Evolutionary conservation across 78 protist genomes (phyloP), one percentile per base, ranked within the genome.

Genomic region (Monosiga brevicollis): DNA sequence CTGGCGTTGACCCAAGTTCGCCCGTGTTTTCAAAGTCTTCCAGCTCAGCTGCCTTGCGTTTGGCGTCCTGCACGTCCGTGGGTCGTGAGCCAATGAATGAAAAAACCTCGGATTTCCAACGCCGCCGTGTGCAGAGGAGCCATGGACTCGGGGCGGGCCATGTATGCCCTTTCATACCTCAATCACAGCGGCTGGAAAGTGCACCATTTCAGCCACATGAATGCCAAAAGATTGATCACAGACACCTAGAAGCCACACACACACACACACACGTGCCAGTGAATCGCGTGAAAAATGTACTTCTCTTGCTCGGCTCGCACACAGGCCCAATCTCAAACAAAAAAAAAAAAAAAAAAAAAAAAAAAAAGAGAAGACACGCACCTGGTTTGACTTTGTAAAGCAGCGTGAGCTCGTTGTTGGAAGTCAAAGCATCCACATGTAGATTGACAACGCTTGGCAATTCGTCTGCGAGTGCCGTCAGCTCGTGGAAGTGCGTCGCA

Each of bases 401-500:
- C 35, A 86, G 73, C 10, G 88, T 86, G 24, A 86, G 84, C n/a
- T 88, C 86, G 0, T 37, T 32, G 3, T 78, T 23, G 32, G 79
- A 84, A 2, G 78, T 73, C 29, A 93, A 83, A 0, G 82, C 89
- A 15, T 95, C 92, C 43, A 96, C 89, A 78, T 96, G 98, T 15
- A 40, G 37, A 37, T 86, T 86, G 41, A 43, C 3, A 32, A 86
- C 88, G 54, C 49, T 43, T 29, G 83, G 78, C n/a, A 76, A 29
- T 35, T 2, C 26, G 32, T 80, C 80, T 6, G 76, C 75, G 24
- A 86, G 80, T 38, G 55, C 80, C 0, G 88, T 86, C 62, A 86
- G 88, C 42, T 86, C 88, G 73, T 86, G 88, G 55, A 86, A 86
- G 81, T 97, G 99, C 36, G 99, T 97, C 29, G 99, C 98, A 55